phyloP scores from a whole-genome alignment of 2,329 filamentous ascomycete species.

The Hymenoscyphus repandus region DNA sequence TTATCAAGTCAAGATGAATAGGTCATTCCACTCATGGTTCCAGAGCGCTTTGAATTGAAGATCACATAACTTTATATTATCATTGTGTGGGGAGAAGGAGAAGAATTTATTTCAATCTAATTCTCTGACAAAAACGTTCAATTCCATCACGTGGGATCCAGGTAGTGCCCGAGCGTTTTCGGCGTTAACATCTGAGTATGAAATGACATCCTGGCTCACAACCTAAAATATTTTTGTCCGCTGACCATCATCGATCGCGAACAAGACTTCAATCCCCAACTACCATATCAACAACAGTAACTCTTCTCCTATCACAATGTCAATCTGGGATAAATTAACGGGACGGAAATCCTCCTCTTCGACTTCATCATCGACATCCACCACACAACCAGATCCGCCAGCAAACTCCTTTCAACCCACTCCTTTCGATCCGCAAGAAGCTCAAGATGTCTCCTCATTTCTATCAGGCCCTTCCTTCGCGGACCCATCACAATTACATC shows the following conservation, averaged over 20 bases:
- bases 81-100: not conserved
- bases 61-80: too few relatives aligned
- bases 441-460: constrained; percentile 82
- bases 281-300: not conserved
- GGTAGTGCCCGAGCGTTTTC: too few relatives aligned
- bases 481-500: constrained; percentile 85
- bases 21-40: too few relatives aligned
- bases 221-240: constrained; percentile 1
- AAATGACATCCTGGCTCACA: too few relatives aligned
- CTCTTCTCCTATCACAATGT: constrained; percentile 25
- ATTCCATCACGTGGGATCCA: too few relatives aligned
- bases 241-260: constrained; percentile 8
- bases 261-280: not conserved
- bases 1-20: too few relatives aligned
- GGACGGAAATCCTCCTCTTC: constrained; percentile 33
- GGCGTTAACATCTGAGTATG: too few relatives aligned
- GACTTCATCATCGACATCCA: constrained; percentile 13
- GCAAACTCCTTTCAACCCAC: constrained; percentile 44
- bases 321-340: constrained; percentile 35
- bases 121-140: not conserved
- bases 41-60: too few relatives aligned
- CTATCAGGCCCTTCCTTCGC: constrained; percentile 70
- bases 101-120: not conserved
- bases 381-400: not conserved
- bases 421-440: constrained; percentile 65